These are phyloP conservation scores for Melanopsichium pennsylvanicum DNA, from an alignment of 1,284 basidiomycete genomes.

Conservation along the genomic window DNA sequence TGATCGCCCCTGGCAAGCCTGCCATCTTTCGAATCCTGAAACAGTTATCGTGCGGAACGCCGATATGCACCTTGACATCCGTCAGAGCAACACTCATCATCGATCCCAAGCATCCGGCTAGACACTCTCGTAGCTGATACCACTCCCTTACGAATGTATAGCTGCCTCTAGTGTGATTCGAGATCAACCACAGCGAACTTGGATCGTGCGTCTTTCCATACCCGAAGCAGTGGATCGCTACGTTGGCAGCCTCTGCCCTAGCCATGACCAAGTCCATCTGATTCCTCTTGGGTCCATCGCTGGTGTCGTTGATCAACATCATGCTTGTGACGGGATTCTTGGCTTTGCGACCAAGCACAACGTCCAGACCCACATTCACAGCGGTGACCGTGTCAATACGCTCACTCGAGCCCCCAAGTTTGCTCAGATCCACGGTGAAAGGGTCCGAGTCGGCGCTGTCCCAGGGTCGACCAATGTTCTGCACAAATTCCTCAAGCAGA, in stretches of 20 bases:
- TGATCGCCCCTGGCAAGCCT: conserved; percentile 67
- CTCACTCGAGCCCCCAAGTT: conserved; percentile 53
- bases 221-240: conserved; percentile 94
- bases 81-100: conserved; percentile 59
- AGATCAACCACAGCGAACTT: conserved; percentile 97
- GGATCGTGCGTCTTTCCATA: conserved; percentile 96
- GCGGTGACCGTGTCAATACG: conserved; percentile 59
- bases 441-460: conserved; percentile 44
- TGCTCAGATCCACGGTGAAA: conserved; percentile 51
- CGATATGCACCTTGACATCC: conserved; percentile 56
- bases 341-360: conserved; percentile 88
- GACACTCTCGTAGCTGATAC: conserved; percentile 60
- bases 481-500: conserved; percentile 49
- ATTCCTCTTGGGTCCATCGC: conserved; percentile 88
- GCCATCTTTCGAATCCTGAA: conserved; percentile 59
- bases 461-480: conserved; percentile 55
- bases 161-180: conserved; percentile 94
- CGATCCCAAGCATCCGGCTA: conserved; percentile 59
- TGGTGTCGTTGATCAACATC: conserved; percentile 88
- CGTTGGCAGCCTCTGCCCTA: conserved; percentile 90
- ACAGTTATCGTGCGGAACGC: conserved; percentile 57
- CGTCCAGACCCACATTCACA: conserved; percentile 72
- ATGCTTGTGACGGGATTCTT: conserved; percentile 89
- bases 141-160: conserved; percentile 73
- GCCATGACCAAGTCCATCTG: conserved; percentile 98